Conservation (phyloP, 371 early-diverging fungal genomes). For the Rhizopus arrhizus region DNA sequence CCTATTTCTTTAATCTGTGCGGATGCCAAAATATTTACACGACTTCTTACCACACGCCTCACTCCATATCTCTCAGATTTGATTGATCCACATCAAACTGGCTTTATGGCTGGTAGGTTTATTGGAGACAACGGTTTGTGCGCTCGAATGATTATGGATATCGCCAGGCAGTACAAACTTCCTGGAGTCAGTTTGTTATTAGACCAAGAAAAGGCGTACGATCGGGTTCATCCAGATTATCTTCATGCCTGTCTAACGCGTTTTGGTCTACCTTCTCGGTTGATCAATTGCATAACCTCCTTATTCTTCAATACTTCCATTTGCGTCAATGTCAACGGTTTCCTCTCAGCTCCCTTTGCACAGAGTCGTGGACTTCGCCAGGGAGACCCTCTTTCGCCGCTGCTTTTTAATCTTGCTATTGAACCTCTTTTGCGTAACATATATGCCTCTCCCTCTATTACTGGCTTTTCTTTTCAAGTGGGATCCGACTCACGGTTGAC, state of each 20-base stretch:
- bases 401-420: no score
- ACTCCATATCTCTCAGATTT: not conserved
- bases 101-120: constrained; percentile 9
- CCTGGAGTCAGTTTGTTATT: constrained; percentile 15
- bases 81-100: constrained; percentile 5
- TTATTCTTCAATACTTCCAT: no score
- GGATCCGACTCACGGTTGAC: no score
- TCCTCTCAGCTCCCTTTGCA: no score
- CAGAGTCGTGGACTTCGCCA: no score
- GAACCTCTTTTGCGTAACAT: no score
- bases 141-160: not conserved
- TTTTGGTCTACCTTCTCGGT: constrained; percentile 5
- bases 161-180: not conserved
- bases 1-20: no score
- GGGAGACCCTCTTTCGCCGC: not conserved
- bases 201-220: constrained; percentile 13
- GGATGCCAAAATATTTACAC: constrained; percentile 31
- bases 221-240: constrained; percentile 29
- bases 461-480: no score
- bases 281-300: no score
- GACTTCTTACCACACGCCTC: constrained; percentile 20
- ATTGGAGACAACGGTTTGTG: constrained; percentile 13
- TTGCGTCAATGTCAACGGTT: no score
- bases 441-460: no score
- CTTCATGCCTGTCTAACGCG: not conserved